Base-by-base conservation (phyloP, 441 rosid genomes). In the Brassica balearica region DNA sequence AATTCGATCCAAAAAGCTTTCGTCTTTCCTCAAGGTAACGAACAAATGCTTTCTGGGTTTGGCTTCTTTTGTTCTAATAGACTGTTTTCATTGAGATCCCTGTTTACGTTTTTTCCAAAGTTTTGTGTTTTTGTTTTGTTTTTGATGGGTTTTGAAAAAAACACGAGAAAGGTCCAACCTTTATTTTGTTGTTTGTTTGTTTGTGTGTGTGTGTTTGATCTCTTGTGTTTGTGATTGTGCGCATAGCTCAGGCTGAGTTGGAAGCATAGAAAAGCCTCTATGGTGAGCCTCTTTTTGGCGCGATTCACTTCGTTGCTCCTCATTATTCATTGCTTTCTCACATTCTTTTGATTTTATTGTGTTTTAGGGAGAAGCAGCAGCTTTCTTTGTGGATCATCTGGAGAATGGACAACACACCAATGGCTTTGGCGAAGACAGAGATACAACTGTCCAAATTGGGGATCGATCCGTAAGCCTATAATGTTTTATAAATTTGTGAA, bases 341-440 rank as follows among this genome's bases (percentile, higher is more conserved):
- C 71, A 36, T 67, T 8, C 14, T 51, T 59, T 25, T 67, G 67
- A 19, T 75, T 43, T 67, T 72, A 73, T 25, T 81, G 7, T 83
- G 1, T 9, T 68, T 63, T 73, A 95, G 98, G 97, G 97, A 82
- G 89, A 89, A 87, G 95, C 94, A 23, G 89, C 96, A 68, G 93
- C 89, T 79, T 83, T 88, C 82, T 66, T 75, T 80, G 76, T 75
- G 65, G 86, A 84, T 67, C 80, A 83, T 84, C 72, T 82, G 58
- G 84, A 36, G 71, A 85, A 74, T 79, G 93, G 82, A 67, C 77
- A 74, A 65, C 79, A 77, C 81, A 75, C 82, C 25, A 87, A 77
- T 75, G 96, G 87, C 48, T 84, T 80, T 80, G 79, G 66, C 77
- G 76, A 81, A 71, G 76, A 75, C 65, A 70, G 48, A 68, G 84